Conservation (phyloP, 306 rosid genomes). For the Astragalus membranaceus region DNA sequence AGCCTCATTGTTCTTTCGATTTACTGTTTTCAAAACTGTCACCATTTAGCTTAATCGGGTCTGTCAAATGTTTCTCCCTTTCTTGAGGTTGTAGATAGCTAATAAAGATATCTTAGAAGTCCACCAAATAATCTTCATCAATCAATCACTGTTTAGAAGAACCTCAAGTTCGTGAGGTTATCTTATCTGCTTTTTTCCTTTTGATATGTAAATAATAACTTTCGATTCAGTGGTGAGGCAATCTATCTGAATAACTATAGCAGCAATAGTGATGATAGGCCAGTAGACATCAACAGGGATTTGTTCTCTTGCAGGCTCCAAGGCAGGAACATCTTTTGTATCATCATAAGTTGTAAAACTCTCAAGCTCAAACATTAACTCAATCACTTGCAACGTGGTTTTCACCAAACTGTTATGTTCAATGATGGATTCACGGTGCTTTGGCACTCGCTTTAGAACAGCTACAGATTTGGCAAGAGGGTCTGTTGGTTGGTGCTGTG, state of each 20-base stretch:
- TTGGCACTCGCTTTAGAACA: conserved; percentile 45
- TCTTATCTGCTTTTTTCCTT: too few relatives aligned
- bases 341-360: conserved; percentile 31
- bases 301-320: conserved; percentile 35
- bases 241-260: conserved; percentile 50
- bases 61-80: not conserved
- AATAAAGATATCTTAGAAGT: too few relatives aligned
- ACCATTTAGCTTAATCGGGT: not conserved
- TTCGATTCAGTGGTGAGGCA: conserved; percentile 49
- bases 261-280: conserved; percentile 51
- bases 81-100: not conserved
- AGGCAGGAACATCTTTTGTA: conserved; percentile 43
- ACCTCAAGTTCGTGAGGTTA: too few relatives aligned
- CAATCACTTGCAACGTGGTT: conserved; percentile 44
- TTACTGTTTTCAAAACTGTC: not conserved
- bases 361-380: conserved; percentile 42
- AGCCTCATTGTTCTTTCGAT: not conserved
- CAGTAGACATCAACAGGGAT: conserved; percentile 50
- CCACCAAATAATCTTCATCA: too few relatives aligned
- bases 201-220: not conserved
- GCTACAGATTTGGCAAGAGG: conserved; percentile 57
- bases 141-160: too few relatives aligned
- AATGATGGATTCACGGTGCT: conserved; percentile 37
- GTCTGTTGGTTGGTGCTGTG: conserved; percentile 37
- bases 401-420: conserved; percentile 51